Conservation (phyloP, 75 land plant species). For the Larix kaempferi region DNA sequence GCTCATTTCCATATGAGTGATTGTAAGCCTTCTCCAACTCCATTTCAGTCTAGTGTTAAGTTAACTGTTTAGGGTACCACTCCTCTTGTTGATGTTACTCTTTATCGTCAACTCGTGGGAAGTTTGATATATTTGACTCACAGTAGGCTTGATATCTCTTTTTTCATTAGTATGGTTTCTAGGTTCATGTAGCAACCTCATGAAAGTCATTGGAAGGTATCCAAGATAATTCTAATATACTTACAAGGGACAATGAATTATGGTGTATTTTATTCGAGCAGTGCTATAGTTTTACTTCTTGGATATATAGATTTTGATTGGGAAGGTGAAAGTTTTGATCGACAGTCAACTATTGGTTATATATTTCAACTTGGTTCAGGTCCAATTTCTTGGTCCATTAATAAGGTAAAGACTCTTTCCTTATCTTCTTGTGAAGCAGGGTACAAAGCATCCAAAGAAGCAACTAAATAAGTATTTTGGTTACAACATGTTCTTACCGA, state of each 20-base stretch:
- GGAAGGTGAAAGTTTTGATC: neutral
- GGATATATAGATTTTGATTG: neutral
- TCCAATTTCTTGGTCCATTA: neutral
- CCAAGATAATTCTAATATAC: neutral
- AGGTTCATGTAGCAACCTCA: neutral
- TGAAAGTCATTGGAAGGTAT: neutral
- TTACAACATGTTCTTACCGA: neutral
- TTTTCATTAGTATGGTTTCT: neutral
- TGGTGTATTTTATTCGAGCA: neutral
- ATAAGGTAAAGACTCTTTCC: neutral
- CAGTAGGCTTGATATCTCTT: neutral
- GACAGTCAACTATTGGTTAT: conserved; percentile 7
- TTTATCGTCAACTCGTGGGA: neutral
- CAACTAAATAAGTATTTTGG: no score
- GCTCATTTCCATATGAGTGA: neutral
- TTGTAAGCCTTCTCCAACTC: neutral
- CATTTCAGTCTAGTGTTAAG: neutral
- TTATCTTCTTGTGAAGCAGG: no score
- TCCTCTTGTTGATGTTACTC: neutral
- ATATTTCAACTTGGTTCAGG: neutral
- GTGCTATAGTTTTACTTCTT: neutral
- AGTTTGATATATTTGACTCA: neutral
- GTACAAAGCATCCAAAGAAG: no score
- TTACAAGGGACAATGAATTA: no score
- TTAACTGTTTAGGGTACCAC: neutral